Conservation (phyloP, 2,329 filamentous ascomycete species). For the Aureobasidium vineae region DNA sequence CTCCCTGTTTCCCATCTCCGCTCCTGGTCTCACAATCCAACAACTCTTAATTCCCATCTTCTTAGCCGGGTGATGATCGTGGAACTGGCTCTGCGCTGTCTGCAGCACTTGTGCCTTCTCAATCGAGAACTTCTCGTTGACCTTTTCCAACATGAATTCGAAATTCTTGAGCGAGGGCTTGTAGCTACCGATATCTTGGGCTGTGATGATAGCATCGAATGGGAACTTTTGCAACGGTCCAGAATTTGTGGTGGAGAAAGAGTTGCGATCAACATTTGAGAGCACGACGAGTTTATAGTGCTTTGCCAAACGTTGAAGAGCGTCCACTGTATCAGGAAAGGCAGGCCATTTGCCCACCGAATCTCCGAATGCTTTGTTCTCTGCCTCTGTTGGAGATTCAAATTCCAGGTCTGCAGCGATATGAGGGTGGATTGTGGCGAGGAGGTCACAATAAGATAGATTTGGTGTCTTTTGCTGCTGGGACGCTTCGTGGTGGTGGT, state of each 20-base stretch:
- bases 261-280: slow-evolving; percentile 58
- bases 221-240: slow-evolving; percentile 53
- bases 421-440: not conserved
- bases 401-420: not conserved
- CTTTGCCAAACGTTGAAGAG: slow-evolving; percentile 50
- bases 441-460: slow-evolving; percentile 10
- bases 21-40: slow-evolving; percentile 61
- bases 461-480: slow-evolving; percentile 19
- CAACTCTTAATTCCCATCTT: slow-evolving; percentile 59
- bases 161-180: slow-evolving; percentile 68
- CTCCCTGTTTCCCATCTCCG: slow-evolving; percentile 47
- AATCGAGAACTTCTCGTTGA: slow-evolving; percentile 56
- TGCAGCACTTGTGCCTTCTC: slow-evolving; percentile 60
- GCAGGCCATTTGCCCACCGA: slow-evolving; percentile 56
- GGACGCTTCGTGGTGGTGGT: slow-evolving; percentile 47
- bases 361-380: slow-evolving; percentile 48
- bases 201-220: slow-evolving; percentile 67
- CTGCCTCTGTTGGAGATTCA: slow-evolving; percentile 35
- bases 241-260: slow-evolving; percentile 51
- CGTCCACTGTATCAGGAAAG: slow-evolving; percentile 58
- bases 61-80: slow-evolving; percentile 66
- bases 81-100: slow-evolving; percentile 65
- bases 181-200: slow-evolving; percentile 67
- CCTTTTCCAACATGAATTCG: slow-evolving; percentile 59
- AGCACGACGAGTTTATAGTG: slow-evolving; percentile 60